Conservation (phyloP, 2,329 filamentous ascomycete species). For the Colletotrichum eleusines region DNA sequence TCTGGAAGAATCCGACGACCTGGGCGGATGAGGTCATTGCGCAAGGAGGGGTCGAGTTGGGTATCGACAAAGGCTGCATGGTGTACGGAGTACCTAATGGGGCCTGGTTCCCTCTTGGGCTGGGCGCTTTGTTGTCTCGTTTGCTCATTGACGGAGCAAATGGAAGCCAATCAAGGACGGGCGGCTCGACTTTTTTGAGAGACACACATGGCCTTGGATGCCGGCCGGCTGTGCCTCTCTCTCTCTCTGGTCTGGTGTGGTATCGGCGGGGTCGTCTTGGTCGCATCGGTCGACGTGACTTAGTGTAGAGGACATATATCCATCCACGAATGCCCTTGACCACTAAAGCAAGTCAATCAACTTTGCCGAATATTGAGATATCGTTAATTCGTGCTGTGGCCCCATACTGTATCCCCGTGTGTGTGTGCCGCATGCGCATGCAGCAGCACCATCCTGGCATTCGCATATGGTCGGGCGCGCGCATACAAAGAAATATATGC, state of each 20-base stretch:
- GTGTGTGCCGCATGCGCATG: constrained; percentile 17
- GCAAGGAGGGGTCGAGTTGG: constrained; percentile 27
- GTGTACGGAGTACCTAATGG: too few relatives aligned
- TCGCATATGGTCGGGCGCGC: constrained; percentile 26
- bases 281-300: constrained; percentile 26
- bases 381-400: constrained; percentile 26
- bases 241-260: constrained; percentile 10
- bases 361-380: constrained; percentile 2
- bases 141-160: constrained; percentile 24
- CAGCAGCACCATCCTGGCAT: constrained; percentile 31
- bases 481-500: constrained; percentile 35
- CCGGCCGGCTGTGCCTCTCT: neutral
- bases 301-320: constrained; percentile 5
- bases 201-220: neutral
- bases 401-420: constrained; percentile 9
- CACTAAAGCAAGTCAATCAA: constrained; percentile 23
- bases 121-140: constrained; percentile 31
- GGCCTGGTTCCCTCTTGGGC: neutral
- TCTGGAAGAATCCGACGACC: constrained; percentile 37
- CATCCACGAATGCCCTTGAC: constrained; percentile 9
- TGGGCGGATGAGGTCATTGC: constrained; percentile 42
- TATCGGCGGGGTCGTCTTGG: constrained; percentile 23
- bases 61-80: constrained; percentile 27
- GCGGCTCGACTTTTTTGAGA: constrained; percentile 2
- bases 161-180: constrained; percentile 12